These are phyloP conservation scores for Claviceps humidiphila DNA, from an alignment of 2,329 filamentous ascomycete species.

Conservation along the genomic window DNA sequence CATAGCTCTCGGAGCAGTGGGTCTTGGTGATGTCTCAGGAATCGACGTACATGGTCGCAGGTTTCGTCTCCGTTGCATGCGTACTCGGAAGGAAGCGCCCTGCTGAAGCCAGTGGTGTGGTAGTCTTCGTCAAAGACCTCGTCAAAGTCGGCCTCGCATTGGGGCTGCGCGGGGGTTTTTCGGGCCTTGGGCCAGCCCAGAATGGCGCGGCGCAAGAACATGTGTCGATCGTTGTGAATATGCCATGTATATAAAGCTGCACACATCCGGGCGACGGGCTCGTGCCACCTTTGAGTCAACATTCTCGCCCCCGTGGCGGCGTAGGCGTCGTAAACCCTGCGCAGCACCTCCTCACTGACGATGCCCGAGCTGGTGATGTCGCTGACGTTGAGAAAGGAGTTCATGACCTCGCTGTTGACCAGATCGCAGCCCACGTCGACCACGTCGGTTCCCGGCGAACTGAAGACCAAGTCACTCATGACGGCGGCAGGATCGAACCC, in stretches of 20 bases:
- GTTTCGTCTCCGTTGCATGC: conserved; percentile 11
- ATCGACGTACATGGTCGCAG: conserved; percentile 9
- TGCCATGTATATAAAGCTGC: conserved; percentile 19
- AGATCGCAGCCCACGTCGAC: conserved; percentile 12
- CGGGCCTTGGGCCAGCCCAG: conserved; percentile 17
- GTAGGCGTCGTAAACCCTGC: conserved; percentile 10
- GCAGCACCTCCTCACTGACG: conserved; percentile 10
- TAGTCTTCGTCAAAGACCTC: conserved; percentile 17
- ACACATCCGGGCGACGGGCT: conserved; percentile 19
- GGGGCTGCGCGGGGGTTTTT: conserved; percentile 12
- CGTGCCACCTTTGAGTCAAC: conserved; percentile 19
- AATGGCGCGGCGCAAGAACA: conserved; percentile 18
- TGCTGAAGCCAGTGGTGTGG: conserved; percentile 15
- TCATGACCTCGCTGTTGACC: conserved; percentile 11
- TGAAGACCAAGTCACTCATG: conserved; percentile 11
- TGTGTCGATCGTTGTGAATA: conserved; percentile 19
- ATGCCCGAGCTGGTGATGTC: conserved; percentile 10
- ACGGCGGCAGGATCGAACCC: conserved; percentile 11
- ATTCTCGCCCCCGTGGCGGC: conserved; percentile 14
- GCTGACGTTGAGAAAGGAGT: conserved; percentile 10
- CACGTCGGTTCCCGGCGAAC: conserved; percentile 11
- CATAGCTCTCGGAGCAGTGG: conserved; percentile 8
- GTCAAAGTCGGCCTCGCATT: conserved; percentile 17
- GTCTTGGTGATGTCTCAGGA: conserved; percentile 4
- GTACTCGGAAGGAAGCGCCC: conserved; percentile 8